Evolutionary conservation across 257 asterid species (phyloP).

Genomic region (Jacaranda copaia): DNA sequence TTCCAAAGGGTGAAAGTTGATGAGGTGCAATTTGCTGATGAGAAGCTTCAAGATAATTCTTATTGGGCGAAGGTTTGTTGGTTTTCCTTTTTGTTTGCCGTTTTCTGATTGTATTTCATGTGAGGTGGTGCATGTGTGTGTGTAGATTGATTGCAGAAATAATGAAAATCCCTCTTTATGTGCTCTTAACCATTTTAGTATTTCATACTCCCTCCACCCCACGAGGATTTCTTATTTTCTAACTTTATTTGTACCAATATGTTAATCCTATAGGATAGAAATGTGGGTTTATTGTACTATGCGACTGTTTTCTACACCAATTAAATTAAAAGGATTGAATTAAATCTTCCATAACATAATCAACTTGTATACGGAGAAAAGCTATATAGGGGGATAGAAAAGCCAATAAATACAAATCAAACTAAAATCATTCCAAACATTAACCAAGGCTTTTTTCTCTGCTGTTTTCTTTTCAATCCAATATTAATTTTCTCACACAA

Average conservation of each 20-base stretch:
- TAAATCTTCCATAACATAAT: background rate
- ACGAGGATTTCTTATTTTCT: background rate
- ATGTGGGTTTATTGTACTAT: background rate
- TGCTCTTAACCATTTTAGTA: background rate
- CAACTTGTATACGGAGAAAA: background rate
- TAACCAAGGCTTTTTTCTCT: background rate
- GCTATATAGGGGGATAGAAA: background rate
- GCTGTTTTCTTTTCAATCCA: background rate
- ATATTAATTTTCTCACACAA: background rate
- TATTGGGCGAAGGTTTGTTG: slow-evolving; percentile 93
- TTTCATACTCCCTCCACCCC: background rate
- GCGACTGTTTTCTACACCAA: background rate
- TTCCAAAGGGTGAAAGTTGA: slow-evolving; percentile 77
- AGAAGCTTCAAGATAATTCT: slow-evolving; percentile 94
- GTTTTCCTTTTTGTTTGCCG: background rate
- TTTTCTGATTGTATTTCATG: background rate
- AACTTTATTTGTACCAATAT: background rate
- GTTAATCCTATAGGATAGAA: background rate
- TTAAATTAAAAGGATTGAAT: background rate
- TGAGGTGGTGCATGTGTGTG: slow-evolving; percentile 9
- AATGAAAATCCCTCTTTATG: background rate
- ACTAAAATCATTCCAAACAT: background rate
- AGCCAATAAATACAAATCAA: background rate
- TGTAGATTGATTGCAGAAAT: background rate
- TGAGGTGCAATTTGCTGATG: slow-evolving; percentile 68